Evolutionary conservation across 2,329 filamentous ascomycete genomes (phyloP), one percentile per base, ranked within the genome.

Genomic region (Orbilia quercus): DNA sequence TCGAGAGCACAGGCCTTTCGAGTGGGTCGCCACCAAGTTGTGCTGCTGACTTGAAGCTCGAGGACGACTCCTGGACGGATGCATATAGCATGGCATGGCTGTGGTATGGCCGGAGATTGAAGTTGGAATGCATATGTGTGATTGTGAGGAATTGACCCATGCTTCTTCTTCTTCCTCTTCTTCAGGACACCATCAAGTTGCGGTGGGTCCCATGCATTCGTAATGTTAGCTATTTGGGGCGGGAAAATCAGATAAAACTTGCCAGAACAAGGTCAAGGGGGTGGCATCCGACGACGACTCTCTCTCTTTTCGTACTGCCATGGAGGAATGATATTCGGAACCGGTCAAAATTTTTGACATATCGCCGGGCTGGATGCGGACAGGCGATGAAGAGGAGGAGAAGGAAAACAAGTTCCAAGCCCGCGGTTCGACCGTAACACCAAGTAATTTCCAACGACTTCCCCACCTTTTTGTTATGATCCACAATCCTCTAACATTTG

Each of bases 1-100:
- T 58, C n/a, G 47, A 53, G 20, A 58, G 34, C 42, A 51, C 66
- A 58, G 44, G 50, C 66, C 12, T 16, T 31, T 47, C 22, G 16
- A 64, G 66, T 71, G 58, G 66, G 25, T 64, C 66, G 57, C 66
- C 66, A 71, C 66, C 42, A 23, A 63, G 66, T 71, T 57, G 58
- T 45, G 58, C 51, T 58, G 40, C 48, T 54, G 34, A n/a, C n/a
- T n/a, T n/a, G 38, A 44, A 63, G 51, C 44, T 55, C 18, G 58
- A 57, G 23, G 5, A 25, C 18, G 28, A n/a, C 36, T 40, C n/a
- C n/a, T 40, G 11, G 9, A 44, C 18, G 51, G 44, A 51, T 57
- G 48, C 42, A 70, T 50, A 28, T 58, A 53, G 62, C 28, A 67
- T 67, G 53, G 63, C 45, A 54, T 64, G 38, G 42, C 40, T 47